A percentile compares a stretch with the other conserved stretches of the same genome.
These are phyloP conservation scores for Nemania serpens DNA, from an alignment of 2,329 filamentous ascomycete genomes.

Conservation along the genomic window DNA sequence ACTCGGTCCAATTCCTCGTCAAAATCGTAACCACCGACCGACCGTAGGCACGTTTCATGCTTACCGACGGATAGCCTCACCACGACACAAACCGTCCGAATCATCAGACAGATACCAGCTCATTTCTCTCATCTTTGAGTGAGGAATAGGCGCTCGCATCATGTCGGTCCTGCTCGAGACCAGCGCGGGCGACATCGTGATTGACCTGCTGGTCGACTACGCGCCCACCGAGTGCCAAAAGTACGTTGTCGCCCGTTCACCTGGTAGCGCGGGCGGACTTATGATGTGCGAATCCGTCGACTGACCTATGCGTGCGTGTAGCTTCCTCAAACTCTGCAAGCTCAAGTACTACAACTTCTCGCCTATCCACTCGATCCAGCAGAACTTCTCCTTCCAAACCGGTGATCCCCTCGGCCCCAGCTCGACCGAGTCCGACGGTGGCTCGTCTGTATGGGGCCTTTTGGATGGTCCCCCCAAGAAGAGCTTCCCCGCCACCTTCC, in stretches of 20 bases:
- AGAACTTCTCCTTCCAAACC: slow-evolving; percentile 94
- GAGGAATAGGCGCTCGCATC: slow-evolving; percentile 1
- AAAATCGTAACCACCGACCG: no score
- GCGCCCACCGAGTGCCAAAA: slow-evolving; percentile 94
- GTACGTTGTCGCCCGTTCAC: slow-evolving; percentile 57
- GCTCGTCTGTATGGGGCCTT: slow-evolving; percentile 89
- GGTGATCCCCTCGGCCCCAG: slow-evolving; percentile 91
- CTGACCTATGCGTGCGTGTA: slow-evolving; percentile 60
- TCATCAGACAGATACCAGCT: not conserved
- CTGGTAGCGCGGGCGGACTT: not conserved
- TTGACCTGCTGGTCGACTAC: slow-evolving; percentile 87
- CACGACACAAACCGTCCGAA: not conserved
- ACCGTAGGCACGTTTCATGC: not conserved
- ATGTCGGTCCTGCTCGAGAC: slow-evolving; percentile 98
- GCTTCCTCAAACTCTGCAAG: slow-evolving; percentile 98
- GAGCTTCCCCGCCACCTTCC: slow-evolving; percentile 82
- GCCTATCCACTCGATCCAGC: slow-evolving; percentile 88
- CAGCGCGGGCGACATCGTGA: slow-evolving; percentile 89
- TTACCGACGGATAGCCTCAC: not conserved
- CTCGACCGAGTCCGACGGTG: slow-evolving; percentile 84
- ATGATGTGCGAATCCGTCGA: slow-evolving; percentile 22
- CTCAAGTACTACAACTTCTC: slow-evolving; percentile 99
- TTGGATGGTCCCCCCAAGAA: slow-evolving; percentile 71
- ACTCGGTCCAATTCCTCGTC: no score
- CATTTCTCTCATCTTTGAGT: not conserved